Evolutionary conservation across 306 rosid species (phyloP).

Genomic region (Trichosanthes cucumerina): DNA sequence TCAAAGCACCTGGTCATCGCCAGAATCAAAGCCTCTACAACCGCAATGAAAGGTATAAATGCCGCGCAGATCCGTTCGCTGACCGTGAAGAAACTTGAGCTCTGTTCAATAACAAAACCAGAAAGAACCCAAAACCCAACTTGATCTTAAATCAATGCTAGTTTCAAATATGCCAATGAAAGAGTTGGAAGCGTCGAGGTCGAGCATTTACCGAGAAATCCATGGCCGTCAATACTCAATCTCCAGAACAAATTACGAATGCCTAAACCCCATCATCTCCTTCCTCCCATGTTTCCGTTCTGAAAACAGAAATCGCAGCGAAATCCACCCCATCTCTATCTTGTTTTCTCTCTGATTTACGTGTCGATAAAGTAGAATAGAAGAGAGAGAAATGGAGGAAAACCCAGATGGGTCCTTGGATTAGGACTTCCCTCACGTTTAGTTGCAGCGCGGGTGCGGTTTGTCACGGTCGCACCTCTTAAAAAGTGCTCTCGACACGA

Average conservation of each 20-base stretch:
- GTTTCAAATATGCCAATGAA: background rate
- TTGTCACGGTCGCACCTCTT: too few species aligned
- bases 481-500: too few species aligned
- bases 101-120: conserved; percentile 20
- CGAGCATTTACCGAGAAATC: background rate
- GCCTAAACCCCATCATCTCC: background rate
- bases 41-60: conserved; percentile 33
- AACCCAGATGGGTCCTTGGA: background rate
- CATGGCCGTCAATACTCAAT: background rate
- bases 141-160: background rate
- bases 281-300: background rate
- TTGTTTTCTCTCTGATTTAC: background rate
- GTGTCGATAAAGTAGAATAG: background rate
- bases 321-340: background rate
- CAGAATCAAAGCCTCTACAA: conserved; percentile 30
- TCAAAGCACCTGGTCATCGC: conserved; percentile 39
- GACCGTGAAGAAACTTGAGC: conserved; percentile 26
- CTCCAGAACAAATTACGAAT: background rate
- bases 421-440: background rate
- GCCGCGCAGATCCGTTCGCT: conserved; percentile 40
- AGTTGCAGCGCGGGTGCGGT: too few species aligned
- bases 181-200: background rate
- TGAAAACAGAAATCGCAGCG: background rate
- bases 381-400: background rate
- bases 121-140: background rate